Conservation (phyloP, 805 yeast species). For the Dipodascopsis uninucleata region DNA sequence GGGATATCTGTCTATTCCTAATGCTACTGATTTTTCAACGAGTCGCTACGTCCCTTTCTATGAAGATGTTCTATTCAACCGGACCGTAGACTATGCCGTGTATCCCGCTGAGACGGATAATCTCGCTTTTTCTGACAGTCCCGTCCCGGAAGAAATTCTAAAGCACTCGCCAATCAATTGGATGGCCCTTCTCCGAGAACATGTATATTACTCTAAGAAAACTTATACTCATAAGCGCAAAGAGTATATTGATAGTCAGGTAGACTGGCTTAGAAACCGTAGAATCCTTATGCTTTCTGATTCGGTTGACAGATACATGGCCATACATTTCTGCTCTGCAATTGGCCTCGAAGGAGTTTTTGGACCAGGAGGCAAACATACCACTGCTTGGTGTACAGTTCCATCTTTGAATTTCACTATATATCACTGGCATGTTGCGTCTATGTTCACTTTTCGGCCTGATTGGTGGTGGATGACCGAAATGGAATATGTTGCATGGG, state of each 20-base stretch:
- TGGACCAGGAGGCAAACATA: slow-evolving; percentile 10
- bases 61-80: slow-evolving; percentile 7
- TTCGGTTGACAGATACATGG: slow-evolving; percentile 14
- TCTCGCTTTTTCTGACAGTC: too few relatives aligned
- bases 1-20: slow-evolving; percentile 12
- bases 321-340: slow-evolving; percentile 5
- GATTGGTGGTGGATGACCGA: slow-evolving; percentile 22
- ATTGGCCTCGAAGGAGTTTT: slow-evolving; percentile 5
- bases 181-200: slow-evolving; percentile 8
- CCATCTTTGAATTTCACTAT: slow-evolving; percentile 19
- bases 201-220: slow-evolving; percentile 1
- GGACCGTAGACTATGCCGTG: too few relatives aligned
- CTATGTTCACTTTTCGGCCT: slow-evolving; percentile 10
- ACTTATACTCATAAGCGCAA: slow-evolving; percentile 6
- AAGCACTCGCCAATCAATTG: slow-evolving; percentile 9
- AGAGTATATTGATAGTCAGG: background rate
- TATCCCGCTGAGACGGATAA: too few relatives aligned
- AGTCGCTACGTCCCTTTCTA: slow-evolving; percentile 11
- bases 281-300: slow-evolving; percentile 10
- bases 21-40: background rate
- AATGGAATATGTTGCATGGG: slow-evolving; percentile 18
- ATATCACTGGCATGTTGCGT: slow-evolving; percentile 23
- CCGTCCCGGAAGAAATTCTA: slow-evolving; percentile 4
- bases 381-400: slow-evolving; percentile 17
- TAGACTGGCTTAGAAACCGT: slow-evolving; percentile 8